Percentiles rank a stretch among this genome's conserved stretches.
Evolutionary conservation across 2,329 filamentous ascomycete genomes (phyloP).

Genomic region (Colletotrichum higginsianum): DNA sequence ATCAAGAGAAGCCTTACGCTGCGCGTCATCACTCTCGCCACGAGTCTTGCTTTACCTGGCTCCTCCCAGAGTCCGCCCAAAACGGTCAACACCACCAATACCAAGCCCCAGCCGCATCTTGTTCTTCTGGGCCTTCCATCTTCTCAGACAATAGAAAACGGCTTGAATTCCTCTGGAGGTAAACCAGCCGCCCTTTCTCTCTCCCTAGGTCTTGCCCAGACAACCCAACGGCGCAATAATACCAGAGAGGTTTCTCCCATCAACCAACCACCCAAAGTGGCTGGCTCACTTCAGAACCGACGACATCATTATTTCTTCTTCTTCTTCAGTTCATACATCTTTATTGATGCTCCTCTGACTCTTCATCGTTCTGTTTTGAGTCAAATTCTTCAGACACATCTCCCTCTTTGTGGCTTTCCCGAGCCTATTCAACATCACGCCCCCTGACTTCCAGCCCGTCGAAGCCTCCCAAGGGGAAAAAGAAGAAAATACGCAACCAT

Average conservation of each 20-base stretch:
- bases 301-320: constrained; percentile 27
- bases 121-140: constrained; percentile 20
- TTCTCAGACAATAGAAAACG: constrained; percentile 15
- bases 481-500: not conserved
- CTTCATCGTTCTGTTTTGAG: constrained; percentile 31
- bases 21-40: constrained; percentile 14
- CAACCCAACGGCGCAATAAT: constrained; percentile 22
- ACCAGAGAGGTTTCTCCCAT: not conserved
- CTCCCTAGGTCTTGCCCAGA: constrained; percentile 10
- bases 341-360: constrained; percentile 33
- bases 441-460: constrained; percentile 7
- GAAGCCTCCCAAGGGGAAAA: not conserved
- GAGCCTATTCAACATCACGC: constrained; percentile 11
- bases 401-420: constrained; percentile 9
- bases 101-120: constrained; percentile 14
- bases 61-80: not conserved
- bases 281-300: constrained; percentile 17
- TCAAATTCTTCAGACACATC: constrained; percentile 30
- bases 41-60: constrained; percentile 3
- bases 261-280: constrained; percentile 33
- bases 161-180: constrained; percentile 14
- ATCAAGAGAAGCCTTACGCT: not conserved
- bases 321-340: constrained; percentile 10
- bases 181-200: constrained; percentile 18
- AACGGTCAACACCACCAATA: constrained; percentile 10